Evolutionary conservation across 176 grass and related monocot species (phyloP), one percentile per base, ranked within the genome.

Genomic region (Musa itinerans): DNA sequence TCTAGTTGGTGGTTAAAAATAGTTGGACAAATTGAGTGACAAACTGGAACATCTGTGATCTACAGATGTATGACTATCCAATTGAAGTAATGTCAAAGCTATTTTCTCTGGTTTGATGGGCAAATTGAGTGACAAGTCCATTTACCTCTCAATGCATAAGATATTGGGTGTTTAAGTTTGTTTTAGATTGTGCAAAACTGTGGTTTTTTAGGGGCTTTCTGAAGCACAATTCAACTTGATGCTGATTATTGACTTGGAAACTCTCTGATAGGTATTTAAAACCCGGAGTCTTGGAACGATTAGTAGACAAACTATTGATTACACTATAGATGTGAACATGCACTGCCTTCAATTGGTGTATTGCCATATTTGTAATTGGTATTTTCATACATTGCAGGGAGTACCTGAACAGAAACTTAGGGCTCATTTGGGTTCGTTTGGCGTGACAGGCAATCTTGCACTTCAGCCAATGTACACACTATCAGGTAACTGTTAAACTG

Each of bases 371-470:
- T 69, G 62, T 65, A 53, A 78, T 50, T 71, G 63, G 11, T 54
- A 58, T 61, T 48, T 62, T 79, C 17, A 59, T n/a, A 54, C 17
- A 71, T 83, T 91, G 72, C 85, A 98, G 90, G 94, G 90, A 72
- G 90, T 98, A 69, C 90, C 94, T 61, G 94, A 98, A 77, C 90
- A 93, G 81, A 98, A 98, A 81, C 83, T 98, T 74, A 93, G 94
- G 68, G 50, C 86, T 54, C 94, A 98, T 93, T 75, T 98, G 72
- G 94, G 90, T 82, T 98, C 94, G 1, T 76, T 98, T 17, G 94
- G 90, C 78, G 90, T 97, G 54, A 83, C 90, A 20, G 93, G 93
- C 81, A 97, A 74, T 58, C 90, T 97, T 80, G 93, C 93, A 69
- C 94, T 97, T 61, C 94, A 97, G 74, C 61, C 90, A 75, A 93